These are phyloP conservation scores for Geosmithia putterillii DNA, from an alignment of 2,329 filamentous ascomycete species.

Conservation along the genomic window DNA sequence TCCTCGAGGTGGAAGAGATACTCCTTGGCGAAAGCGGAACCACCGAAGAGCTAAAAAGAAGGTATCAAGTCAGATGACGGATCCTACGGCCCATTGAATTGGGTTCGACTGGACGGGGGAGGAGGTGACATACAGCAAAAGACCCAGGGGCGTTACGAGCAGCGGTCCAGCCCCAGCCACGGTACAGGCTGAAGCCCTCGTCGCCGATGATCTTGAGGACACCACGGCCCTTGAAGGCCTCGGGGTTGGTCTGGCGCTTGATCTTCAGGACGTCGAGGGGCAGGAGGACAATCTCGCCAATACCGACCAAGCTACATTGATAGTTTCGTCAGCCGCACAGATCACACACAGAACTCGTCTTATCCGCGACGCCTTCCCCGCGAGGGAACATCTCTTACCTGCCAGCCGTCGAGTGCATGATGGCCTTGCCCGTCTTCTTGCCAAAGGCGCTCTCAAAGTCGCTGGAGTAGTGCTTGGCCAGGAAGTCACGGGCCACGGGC, in stretches of 20 bases:
- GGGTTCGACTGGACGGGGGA: background rate
- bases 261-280: conserved; percentile 98
- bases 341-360: background rate
- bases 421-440: conserved; percentile 94
- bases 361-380: background rate
- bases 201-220: conserved; percentile 82
- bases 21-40: conserved; percentile 94
- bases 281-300: conserved; percentile 90
- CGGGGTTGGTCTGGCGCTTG: conserved; percentile 98
- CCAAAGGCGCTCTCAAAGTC: conserved; percentile 85
- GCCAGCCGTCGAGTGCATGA: conserved; percentile 94
- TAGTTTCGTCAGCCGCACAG: too few species aligned
- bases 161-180: conserved; percentile 95
- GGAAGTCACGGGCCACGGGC: conserved; percentile 85
- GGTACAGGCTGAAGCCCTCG: conserved; percentile 90
- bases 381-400: conserved; percentile 35
- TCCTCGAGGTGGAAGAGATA: conserved; percentile 82
- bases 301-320: conserved; percentile 78
- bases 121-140: conserved; percentile 61
- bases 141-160: conserved; percentile 94
- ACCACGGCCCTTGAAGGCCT: conserved; percentile 90
- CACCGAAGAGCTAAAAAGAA: conserved; percentile 71
- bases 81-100: background rate
- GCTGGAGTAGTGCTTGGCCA: conserved; percentile 65
- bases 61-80: conserved; percentile 7